Base-by-base conservation (phyloP, 1,139 yeast species). In the Geotrichum europaeum region DNA sequence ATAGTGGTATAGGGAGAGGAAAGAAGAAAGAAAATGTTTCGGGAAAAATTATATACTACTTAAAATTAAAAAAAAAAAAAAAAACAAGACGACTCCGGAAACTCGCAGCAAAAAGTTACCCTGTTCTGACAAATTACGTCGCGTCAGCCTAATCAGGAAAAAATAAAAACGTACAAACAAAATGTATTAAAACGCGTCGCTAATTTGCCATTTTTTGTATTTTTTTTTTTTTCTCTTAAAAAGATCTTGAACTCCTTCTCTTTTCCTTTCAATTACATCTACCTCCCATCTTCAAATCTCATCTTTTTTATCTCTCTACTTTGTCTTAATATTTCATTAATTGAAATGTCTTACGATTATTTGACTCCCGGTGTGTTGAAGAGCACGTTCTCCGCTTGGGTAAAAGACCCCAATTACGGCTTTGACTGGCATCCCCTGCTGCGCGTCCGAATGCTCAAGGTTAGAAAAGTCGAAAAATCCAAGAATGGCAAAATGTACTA, bases 341-440 rank as follows among this genome's bases (percentile, higher is more conserved):
- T 49, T 15, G 25, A 50, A 20, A 59, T 59, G 61, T 5, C 53
- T 22, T 54, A 55, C 36, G 49, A 47, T 15, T 30, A 30, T 51
- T 45, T 59, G 22, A 51, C 61, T 24, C 50, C 45, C 10, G 61
- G 61, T 18, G 52, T 59, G 54, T 40, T 40, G 20, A n/a, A 40
- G 18, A 40, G 47, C 47, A 40, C 47, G 18, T 40, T 40, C 20
- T 12, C 47, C 7, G 47, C 47, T n/a, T 40, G 47, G 47, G 47
- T 40, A 5, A 40, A 5, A 15, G 20, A 40, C 47, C 47, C 47
- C 22, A n/a, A 40, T n/a, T n/a, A n/a, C 18, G 47, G 47, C 18
- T 40, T 40, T 40, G 47, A 40, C 20, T n/a, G 20, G 20, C 47
- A 40, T n/a, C 47, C 47, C 20, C 20, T n/a, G 47, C 20, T 28